Evolutionary conservation across 495 filamentous ascomycete genomes (phyloP), one percentile per base, ranked within the genome.

Genomic region (Hyaloscypha finlandica): DNA sequence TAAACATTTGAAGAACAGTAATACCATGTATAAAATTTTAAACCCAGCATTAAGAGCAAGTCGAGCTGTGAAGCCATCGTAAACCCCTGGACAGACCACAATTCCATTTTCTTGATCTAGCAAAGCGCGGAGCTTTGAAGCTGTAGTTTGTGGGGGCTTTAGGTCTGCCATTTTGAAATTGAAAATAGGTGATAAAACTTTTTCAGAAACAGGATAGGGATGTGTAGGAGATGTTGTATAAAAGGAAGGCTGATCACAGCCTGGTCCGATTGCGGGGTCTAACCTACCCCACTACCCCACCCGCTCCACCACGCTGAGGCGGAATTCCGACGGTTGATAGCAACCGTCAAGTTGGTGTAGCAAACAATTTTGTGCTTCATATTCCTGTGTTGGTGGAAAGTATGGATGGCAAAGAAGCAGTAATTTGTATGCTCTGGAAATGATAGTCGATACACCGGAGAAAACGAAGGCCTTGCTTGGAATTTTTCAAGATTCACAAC

Each of bases 21-120:
- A 29, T 73, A 89, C 89, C 88, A 92, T 90, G 75, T 92, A 91
- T 52, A 91, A 67, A 31, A 77, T 81, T 22, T 90, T 84, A 70
- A 88, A 89, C 12, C 87, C 88, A 12, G 85, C 70, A 30, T 80
- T 74, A 61, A 91, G 78, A 4, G 87, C 88, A 71, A 91, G 79
- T 3, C 89, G 80, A 5, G 89, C 87, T 2, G 87, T 86, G 25
- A 90, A 81, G 6, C 89, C 89, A 79, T 92, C 89, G 68, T 91
- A 88, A 1, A 92, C 87, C 53, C 89, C 89, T 1, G 89, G 89
- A 59, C 86, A 89, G 3, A 89, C 81, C 19, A 88, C 78, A 53
- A 83, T 73, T 14, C 75, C 70, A 33, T 74, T 70, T 29, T 74
- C 70, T 19, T 77, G 67, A 14, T 70, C 73, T 20, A 84, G 72